These are phyloP conservation scores for Boletus sp. DNA, from an alignment of 1,284 basidiomycete species.

Conservation along the genomic window DNA sequence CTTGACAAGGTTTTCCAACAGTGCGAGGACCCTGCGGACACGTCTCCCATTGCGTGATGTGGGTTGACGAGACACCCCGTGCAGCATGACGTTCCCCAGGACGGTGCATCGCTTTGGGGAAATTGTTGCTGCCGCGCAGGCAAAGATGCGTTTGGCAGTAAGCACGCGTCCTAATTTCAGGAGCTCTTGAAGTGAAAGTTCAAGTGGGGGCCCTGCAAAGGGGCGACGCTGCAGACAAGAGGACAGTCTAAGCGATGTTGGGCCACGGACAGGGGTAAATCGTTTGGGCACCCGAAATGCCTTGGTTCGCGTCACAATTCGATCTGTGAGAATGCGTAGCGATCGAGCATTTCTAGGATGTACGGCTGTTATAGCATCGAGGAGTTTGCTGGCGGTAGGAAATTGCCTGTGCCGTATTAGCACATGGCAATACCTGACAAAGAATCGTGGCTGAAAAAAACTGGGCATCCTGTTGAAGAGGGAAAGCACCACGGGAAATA, in stretches of 20 bases:
- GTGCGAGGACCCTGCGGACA: conserved; percentile 40
- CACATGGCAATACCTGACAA: conserved; percentile 20
- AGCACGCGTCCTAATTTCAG: conserved; percentile 30
- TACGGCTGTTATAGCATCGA: conserved; percentile 8
- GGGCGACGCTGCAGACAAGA: conserved; percentile 14
- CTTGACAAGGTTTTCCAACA: conserved; percentile 39
- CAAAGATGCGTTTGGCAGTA: conserved; percentile 44
- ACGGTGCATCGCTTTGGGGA: conserved; percentile 36
- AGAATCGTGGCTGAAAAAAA: conserved; percentile 25
- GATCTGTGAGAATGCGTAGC: conserved; percentile 12
- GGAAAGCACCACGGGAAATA: conserved; percentile 20
- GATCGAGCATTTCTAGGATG: conserved; percentile 14
- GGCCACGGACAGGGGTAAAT: conserved; percentile 1
- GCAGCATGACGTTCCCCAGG: conserved; percentile 55
- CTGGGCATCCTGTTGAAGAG: conserved; percentile 16
- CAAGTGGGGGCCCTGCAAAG: conserved; percentile 10
- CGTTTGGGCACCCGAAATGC: conserved; percentile 6
- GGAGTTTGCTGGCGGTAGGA: conserved; percentile 11
- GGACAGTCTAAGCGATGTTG: conserved; percentile 20
- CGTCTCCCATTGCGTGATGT: conserved; percentile 40
- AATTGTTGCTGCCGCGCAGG: conserved; percentile 26
- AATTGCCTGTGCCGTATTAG: conserved; percentile 23
- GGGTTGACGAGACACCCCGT: conserved; percentile 36
- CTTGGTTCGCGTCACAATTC: conserved; percentile 10
- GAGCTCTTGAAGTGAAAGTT: conserved; percentile 20